phyloP scores from a whole-genome alignment of 2,329 filamentous ascomycete genomes.

The Penicillium capsulatum region DNA sequence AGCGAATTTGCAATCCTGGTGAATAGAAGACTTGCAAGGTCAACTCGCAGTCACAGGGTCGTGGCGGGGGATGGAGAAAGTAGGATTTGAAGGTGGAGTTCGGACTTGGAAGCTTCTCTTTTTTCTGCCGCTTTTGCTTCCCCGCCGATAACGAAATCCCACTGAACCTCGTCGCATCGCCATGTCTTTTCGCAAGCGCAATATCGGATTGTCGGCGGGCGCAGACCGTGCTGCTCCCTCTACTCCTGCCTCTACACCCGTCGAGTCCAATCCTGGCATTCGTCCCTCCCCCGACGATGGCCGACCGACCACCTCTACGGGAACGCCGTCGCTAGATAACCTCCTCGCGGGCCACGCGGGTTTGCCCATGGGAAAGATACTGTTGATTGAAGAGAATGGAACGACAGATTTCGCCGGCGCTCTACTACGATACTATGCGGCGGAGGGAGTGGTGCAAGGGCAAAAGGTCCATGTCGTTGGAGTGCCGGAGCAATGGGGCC shows the following conservation, averaged over 20 bases:
- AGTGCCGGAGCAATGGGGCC: conserved; percentile 71
- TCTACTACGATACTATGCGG: conserved; percentile 81
- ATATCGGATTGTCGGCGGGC: conserved; percentile 52
- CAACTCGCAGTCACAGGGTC: too few relatives aligned
- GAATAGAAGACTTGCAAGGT: too few relatives aligned
- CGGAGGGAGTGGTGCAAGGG: conserved; percentile 86
- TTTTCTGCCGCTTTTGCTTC: conserved; percentile 26
- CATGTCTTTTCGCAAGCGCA: conserved; percentile 68
- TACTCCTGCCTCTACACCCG: conserved; percentile 27
- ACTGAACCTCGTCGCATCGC: conserved; percentile 1
- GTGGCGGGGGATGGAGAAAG: conserved; percentile 5
- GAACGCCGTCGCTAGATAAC: conserved; percentile 77
- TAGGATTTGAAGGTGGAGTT: conserved; percentile 16
- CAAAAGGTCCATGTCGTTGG: conserved; percentile 85
- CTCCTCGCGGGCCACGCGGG: conserved; percentile 83
- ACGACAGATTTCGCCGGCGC: conserved; percentile 91
- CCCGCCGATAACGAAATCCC: conserved; percentile 20
- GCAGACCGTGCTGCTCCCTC: conserved; percentile 30
- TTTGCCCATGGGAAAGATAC: conserved; percentile 71
- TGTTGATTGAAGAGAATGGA: conserved; percentile 81
- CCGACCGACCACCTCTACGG: conserved; percentile 83
- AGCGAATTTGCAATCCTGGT: too few relatives aligned
- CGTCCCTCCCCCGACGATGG: conserved; percentile 87
- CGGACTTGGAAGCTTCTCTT: conserved; percentile 28
- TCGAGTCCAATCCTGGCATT: conserved; percentile 50